Evolutionary conservation across 2,329 filamentous ascomycete species (phyloP).

Genomic region (Verticillium tricorpus): DNA sequence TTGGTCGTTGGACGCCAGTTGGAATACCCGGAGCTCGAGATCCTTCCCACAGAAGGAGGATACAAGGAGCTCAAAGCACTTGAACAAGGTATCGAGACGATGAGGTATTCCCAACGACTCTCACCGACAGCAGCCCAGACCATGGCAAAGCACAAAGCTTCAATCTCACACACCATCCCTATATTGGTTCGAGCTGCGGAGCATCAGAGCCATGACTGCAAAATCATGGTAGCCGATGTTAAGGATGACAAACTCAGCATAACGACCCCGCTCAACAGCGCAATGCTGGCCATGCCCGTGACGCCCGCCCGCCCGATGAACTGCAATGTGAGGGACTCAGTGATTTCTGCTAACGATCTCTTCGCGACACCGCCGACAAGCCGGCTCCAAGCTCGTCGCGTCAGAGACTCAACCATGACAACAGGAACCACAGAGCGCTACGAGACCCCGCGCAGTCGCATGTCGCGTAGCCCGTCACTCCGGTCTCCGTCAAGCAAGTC

Average conservation of each 20-base stretch:
- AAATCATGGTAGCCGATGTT: not conserved
- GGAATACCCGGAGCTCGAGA: slow-evolving; percentile 30
- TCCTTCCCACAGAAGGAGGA: slow-evolving; percentile 23
- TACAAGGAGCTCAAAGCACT: slow-evolving; percentile 26
- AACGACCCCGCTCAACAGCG: not conserved
- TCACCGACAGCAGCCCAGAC: not conserved
- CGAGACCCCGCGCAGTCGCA: slow-evolving; percentile 9
- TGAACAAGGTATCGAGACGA: slow-evolving; percentile 23
- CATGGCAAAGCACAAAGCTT: not conserved
- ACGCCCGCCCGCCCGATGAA: slow-evolving; percentile 5
- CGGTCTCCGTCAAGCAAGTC: not conserved
- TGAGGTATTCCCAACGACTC: slow-evolving; percentile 16
- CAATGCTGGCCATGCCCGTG: slow-evolving; percentile 2
- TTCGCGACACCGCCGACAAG: slow-evolving; percentile 1
- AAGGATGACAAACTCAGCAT: not conserved
- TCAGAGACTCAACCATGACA: slow-evolving; percentile 1
- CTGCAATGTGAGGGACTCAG: not conserved
- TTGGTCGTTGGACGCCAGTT: slow-evolving; percentile 10
- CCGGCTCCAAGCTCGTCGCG: not conserved
- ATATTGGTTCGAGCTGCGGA: slow-evolving; percentile 1
- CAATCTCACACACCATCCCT: not conserved
- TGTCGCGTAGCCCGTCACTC: slow-evolving; percentile 2
- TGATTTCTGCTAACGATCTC: not conserved
- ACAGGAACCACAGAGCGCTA: slow-evolving; percentile 7
- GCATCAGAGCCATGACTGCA: slow-evolving; percentile 1